Evolutionary conservation across 2,329 filamentous ascomycete species (phyloP).

Genomic region (Pestalotiopsis sp.): DNA sequence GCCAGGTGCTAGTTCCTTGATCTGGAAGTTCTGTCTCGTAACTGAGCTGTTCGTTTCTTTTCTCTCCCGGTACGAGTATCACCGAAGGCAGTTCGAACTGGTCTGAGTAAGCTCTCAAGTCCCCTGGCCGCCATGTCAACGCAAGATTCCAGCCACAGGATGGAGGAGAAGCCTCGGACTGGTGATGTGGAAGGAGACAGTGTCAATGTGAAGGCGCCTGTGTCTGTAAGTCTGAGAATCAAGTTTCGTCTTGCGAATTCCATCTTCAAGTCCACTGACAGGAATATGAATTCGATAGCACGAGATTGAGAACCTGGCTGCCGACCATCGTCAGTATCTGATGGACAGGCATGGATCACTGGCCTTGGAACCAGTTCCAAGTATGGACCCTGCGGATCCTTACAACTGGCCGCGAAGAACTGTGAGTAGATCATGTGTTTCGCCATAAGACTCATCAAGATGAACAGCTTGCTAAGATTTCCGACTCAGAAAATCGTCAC

Average conservation of each 20-base stretch:
- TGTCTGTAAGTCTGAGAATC: neutral
- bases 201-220: neutral
- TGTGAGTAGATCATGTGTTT: slow-evolving; percentile 27
- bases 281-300: neutral
- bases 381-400: slow-evolving; percentile 50
- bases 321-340: slow-evolving; percentile 50
- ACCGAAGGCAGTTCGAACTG: neutral
- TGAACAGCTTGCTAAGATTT: neutral
- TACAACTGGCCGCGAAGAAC: slow-evolving; percentile 58
- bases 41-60: neutral
- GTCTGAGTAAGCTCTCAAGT: neutral
- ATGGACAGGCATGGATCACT: slow-evolving; percentile 54
- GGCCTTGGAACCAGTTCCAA: slow-evolving; percentile 54
- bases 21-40: neutral
- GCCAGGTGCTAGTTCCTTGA: neutral
- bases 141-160: neutral
- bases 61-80: neutral
- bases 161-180: neutral
- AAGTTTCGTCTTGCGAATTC: too few species aligned
- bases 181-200: neutral
- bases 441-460: neutral
- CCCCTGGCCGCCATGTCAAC: neutral
- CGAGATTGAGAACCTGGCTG: slow-evolving; percentile 31
- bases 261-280: neutral
- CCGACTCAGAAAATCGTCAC: slow-evolving; percentile 49